A percentile compares a stretch with the other conserved stretches of the same genome.
Evolutionary conservation across 805 yeast species (phyloP).

Genomic region (Saccharomycopsis lassenensis): DNA sequence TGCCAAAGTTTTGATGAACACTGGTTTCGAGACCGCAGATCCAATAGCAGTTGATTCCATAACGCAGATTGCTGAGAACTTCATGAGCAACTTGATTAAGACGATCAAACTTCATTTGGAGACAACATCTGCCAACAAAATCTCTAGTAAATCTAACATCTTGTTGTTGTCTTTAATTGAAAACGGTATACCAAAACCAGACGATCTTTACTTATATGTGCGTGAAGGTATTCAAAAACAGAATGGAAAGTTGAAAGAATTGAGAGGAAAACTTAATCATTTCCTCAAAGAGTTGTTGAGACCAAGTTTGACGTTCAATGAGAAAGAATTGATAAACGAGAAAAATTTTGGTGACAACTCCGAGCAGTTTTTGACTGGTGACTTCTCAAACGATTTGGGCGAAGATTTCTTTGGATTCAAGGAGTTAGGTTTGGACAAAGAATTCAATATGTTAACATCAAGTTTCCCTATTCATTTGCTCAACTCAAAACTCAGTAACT

Average conservation of each 20-base stretch:
- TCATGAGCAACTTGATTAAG: conserved; percentile 60
- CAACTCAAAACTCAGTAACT: conserved; percentile 61
- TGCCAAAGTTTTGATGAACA: conserved; percentile 76
- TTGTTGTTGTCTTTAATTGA: conserved; percentile 60
- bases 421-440: conserved; percentile 88
- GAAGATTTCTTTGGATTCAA: conserved; percentile 97
- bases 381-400: conserved; percentile 85
- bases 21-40: conserved; percentile 82
- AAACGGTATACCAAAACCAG: conserved; percentile 77
- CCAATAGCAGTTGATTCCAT: conserved; percentile 66
- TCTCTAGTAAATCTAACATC: conserved; percentile 32
- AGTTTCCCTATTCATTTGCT: conserved; percentile 84
- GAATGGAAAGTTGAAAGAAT: conserved; percentile 54
- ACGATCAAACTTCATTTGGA: conserved; percentile 66
- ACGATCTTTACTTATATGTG: conserved; percentile 60
- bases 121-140: conserved; percentile 32
- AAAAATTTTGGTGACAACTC: conserved; percentile 78
- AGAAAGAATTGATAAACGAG: conserved; percentile 56
- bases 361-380: conserved; percentile 91
- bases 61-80: conserved; percentile 75
- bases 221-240: conserved; percentile 64
- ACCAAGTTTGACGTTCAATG: conserved; percentile 41
- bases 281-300: conserved; percentile 73
- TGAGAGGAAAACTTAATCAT: conserved; percentile 51
- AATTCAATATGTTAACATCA: conserved; percentile 71